Evolutionary conservation across 164 flowering plant genomes (phyloP).

Genomic region (Buxus sempervirens): DNA sequence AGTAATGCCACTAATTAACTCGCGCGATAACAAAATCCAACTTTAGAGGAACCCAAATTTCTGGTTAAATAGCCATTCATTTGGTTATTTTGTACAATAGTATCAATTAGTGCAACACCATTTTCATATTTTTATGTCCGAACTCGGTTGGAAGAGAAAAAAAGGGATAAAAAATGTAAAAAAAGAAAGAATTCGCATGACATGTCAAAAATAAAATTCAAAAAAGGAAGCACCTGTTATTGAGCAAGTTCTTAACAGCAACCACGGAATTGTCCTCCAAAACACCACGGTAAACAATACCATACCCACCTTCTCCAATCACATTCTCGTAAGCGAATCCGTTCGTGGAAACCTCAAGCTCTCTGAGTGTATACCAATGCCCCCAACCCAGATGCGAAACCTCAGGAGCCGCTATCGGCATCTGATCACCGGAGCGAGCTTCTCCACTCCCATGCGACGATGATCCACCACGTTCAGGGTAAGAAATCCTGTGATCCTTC

Average conservation of each 20-base stretch:
- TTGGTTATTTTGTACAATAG: no score
- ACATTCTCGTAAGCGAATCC: constrained; percentile 64
- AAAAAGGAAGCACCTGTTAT: constrained; percentile 42
- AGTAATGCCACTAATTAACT: background rate
- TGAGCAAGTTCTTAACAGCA: constrained; percentile 70
- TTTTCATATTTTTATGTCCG: no score
- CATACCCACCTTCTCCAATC: constrained; percentile 75
- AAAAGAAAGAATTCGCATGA: no score
- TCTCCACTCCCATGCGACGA: constrained; percentile 41
- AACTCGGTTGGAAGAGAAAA: no score
- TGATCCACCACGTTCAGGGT: constrained; percentile 39
- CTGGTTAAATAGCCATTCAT: background rate
- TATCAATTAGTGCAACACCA: background rate
- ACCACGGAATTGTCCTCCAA: constrained; percentile 43
- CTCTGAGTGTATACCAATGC: constrained; percentile 70
- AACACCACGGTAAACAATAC: constrained; percentile 61
- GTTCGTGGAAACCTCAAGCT: constrained; percentile 60
- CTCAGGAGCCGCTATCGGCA: constrained; percentile 35
- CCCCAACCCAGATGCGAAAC: constrained; percentile 85
- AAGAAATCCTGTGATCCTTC: constrained; percentile 48
- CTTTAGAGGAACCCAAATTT: background rate
- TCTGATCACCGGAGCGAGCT: constrained; percentile 37
- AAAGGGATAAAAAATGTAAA: no score
- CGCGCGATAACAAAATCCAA: background rate
- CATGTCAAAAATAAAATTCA: no score